Conservation (phyloP, 1,284 basidiomycete genomes). For the Thecaphora frezii region DNA sequence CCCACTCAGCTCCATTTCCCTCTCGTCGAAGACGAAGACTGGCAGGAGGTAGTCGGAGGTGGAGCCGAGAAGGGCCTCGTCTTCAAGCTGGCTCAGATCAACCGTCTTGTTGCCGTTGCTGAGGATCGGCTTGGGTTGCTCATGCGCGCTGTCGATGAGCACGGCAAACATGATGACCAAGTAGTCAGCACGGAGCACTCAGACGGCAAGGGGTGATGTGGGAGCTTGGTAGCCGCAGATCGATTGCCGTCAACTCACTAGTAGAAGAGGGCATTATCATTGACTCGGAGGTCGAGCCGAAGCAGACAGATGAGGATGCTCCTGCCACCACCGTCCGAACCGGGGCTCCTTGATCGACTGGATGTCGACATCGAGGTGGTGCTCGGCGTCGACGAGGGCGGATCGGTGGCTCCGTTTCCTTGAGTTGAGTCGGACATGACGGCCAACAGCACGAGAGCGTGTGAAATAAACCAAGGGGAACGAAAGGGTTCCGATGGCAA, state of each 20-base stretch:
- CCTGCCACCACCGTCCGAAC: slow-evolving; percentile 14
- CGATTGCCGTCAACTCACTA: slow-evolving; percentile 21
- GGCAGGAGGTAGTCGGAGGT: slow-evolving; percentile 63
- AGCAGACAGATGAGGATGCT: slow-evolving; percentile 49
- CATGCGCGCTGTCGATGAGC: slow-evolving; percentile 28
- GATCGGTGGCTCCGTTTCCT: background rate
- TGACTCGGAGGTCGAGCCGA: slow-evolving; percentile 53
- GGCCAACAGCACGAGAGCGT: no score
- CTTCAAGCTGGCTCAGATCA: slow-evolving; percentile 32
- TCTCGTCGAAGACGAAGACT: slow-evolving; percentile 65
- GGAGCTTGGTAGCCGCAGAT: no score
- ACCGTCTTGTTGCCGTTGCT: slow-evolving; percentile 24
- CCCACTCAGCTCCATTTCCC: slow-evolving; percentile 63
- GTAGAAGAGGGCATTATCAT: slow-evolving; percentile 64
- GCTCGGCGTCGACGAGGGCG: slow-evolving; percentile 14
- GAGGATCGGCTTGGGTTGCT: slow-evolving; percentile 28
- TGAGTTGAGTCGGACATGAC: background rate
- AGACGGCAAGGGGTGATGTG: no score
- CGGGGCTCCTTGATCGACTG: slow-evolving; percentile 8
- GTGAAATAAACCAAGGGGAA: no score
- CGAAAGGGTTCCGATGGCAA: no score
- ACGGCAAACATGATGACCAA: background rate
- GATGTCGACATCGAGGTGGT: slow-evolving; percentile 13
- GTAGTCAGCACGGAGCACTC: no score
- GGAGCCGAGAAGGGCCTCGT: slow-evolving; percentile 44